Percentiles rank a stretch among this genome's conserved stretches.
Evolutionary conservation across 192 early-diverging fungal species (phyloP).

Genomic region (Gaertneriomyces semiglobifer): DNA sequence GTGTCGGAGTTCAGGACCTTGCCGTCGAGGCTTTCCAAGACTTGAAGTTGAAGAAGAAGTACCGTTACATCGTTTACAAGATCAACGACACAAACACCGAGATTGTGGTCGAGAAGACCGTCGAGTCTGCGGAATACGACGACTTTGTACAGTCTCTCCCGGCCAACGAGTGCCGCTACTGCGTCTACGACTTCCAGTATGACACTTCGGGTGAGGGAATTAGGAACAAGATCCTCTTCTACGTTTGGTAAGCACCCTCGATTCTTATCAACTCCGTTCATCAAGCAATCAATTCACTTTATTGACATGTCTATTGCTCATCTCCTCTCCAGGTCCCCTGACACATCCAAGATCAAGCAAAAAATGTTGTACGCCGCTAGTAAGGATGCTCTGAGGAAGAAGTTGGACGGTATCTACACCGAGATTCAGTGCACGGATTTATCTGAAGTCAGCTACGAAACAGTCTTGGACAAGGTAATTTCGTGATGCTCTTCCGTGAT

Average conservation of each 20-base stretch:
- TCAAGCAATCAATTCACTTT: background rate
- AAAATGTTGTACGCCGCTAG: slow-evolving; percentile 91
- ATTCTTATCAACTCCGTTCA: background rate
- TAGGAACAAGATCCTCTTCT: slow-evolving; percentile 86
- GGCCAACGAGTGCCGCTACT: slow-evolving; percentile 67
- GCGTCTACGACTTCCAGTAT: slow-evolving; percentile 86
- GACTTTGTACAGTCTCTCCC: slow-evolving; percentile 68
- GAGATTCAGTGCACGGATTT: slow-evolving; percentile 86
- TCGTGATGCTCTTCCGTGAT: too few species aligned
- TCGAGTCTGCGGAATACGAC: slow-evolving; percentile 55
- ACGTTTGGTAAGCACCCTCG: slow-evolving; percentile 65
- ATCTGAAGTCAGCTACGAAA: slow-evolving; percentile 67
- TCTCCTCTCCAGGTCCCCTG: slow-evolving; percentile 63
- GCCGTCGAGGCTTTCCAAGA: slow-evolving; percentile 67
- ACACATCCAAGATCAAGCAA: slow-evolving; percentile 65
- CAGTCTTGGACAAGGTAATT: slow-evolving; percentile 65
- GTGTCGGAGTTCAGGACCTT: slow-evolving; percentile 62
- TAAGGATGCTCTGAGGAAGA: slow-evolving; percentile 73
- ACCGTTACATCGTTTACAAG: slow-evolving; percentile 80
- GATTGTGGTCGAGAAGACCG: slow-evolving; percentile 67
- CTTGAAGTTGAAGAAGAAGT: slow-evolving; percentile 71
- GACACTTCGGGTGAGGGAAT: slow-evolving; percentile 58
- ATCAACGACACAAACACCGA: slow-evolving; percentile 62
- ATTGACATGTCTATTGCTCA: background rate
- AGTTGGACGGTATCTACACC: slow-evolving; percentile 65